Percentiles rank a stretch among this genome's conserved stretches.
phyloP scores from a whole-genome alignment of 129 eudicot species.

The Pseudognaphalium luteoalbum region DNA sequence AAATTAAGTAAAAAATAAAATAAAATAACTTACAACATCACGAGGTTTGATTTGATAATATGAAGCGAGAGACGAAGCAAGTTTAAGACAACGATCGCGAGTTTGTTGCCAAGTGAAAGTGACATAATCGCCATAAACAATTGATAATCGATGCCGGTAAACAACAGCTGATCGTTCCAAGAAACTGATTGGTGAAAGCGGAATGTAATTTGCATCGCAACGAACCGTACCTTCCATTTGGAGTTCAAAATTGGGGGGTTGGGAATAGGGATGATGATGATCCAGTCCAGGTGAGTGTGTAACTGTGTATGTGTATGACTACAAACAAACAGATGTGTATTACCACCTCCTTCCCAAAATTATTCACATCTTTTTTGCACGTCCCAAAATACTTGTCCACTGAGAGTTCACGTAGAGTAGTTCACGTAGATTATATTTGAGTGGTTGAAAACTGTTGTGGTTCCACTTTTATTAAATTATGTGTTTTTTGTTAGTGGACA shows the following conservation, averaged over 20 bases:
- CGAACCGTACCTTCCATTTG: conserved; percentile 46
- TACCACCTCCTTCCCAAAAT: too few species aligned
- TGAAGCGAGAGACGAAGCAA: conserved; percentile 37
- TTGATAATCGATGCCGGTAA: conserved; percentile 41
- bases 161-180: conserved; percentile 57
- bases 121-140: conserved; percentile 35
- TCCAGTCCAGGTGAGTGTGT: too few species aligned
- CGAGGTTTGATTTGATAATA: conserved; percentile 20
- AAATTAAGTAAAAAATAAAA: neutral
- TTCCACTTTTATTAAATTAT: too few species aligned
- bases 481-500: too few species aligned
- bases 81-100: conserved; percentile 32
- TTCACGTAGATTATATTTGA: too few species aligned
- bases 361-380: too few species aligned
- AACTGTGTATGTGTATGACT: too few species aligned
- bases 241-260: neutral
- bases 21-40: conserved; percentile 32
- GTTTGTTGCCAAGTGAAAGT: conserved; percentile 38
- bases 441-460: too few species aligned
- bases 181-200: conserved; percentile 60
- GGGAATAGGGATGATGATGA: neutral
- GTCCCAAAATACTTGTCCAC: too few species aligned
- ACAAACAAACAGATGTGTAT: too few species aligned
- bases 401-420: too few species aligned
- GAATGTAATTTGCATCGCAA: conserved; percentile 48